Evolutionary conservation across 2,329 filamentous ascomycete species (phyloP).

Genomic region (Aaosphaeria arxii): DNA sequence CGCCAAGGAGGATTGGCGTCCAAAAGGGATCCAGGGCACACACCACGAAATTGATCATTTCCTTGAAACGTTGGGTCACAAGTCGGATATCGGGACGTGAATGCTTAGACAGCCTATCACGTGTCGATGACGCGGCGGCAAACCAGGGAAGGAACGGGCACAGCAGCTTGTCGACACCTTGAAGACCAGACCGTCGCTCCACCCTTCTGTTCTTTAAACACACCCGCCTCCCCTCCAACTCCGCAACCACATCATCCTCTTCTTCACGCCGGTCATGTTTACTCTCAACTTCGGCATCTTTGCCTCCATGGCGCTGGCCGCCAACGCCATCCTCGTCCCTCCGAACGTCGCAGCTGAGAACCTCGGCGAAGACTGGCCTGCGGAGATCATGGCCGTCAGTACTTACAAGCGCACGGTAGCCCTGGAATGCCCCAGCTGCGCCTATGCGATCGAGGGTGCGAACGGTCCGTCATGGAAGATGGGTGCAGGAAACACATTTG

Average conservation of each 20-base stretch:
- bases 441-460: conserved; percentile 22
- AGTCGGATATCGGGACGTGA: neutral
- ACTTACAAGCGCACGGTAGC: conserved; percentile 29
- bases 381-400: conserved; percentile 29
- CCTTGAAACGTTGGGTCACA: too few species aligned
- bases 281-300: conserved; percentile 28
- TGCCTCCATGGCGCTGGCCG: conserved; percentile 35
- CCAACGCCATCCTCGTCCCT: conserved; percentile 35
- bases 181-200: neutral
- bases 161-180: neutral
- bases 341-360: conserved; percentile 24
- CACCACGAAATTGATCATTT: too few species aligned
- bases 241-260: conserved; percentile 8
- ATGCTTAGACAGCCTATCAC: neutral
- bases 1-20: too few species aligned
- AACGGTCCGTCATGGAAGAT: conserved; percentile 24
- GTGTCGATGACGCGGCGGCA: conserved; percentile 6
- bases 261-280: conserved; percentile 20
- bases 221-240: conserved; percentile 1
- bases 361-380: conserved; percentile 26
- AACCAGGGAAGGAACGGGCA: neutral
- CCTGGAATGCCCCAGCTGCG: conserved; percentile 34
- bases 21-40: too few species aligned
- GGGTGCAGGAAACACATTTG: conserved; percentile 32
- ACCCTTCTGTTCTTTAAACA: neutral